Base-by-base conservation (phyloP, 169 alveolate species). In the Plasmodium vivax region DNA sequence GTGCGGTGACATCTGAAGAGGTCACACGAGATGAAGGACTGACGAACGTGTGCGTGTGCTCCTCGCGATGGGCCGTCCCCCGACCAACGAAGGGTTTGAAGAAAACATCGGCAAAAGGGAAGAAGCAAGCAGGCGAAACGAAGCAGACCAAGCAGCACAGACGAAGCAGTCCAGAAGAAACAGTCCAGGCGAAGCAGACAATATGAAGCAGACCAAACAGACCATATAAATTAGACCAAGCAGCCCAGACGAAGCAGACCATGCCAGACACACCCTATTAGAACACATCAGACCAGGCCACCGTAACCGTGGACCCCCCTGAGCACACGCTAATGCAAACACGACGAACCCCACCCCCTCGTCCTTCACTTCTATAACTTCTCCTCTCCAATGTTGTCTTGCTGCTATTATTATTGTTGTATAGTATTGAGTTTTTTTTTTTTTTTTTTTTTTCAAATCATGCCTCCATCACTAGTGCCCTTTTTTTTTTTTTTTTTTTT, bases 1-100 rank as follows among this genome's bases (percentile, higher is more conserved):
- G 99, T 98, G 99, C 51, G 99, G 98, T 82, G 99, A 98, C 84
- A 97, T 98, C 19, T 98, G 85, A 82, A 12, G 16, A 32, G 51
- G 8, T 5, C 74, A 19, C 71, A n/a, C 34, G 1, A 10, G 56
- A 14, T 43, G 58, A 47, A 32, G n/a, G 23, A 74, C 7, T 30
- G 83, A 12, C 83, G 30, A 10, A 30, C n/a, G 43, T 16, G 32
- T 34, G 43, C n/a, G 8, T 5, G 43, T 30, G 83, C 16, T 0
- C 56, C 23, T 30, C n/a, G 10, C 32, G 58, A 10, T 47, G 58
- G 56, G n/a, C n/a, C 16, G 5, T 47, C 58, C 16, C 5, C 12
- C 0, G 45, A 47, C n/a, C n/a, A 47, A 47, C n/a, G 4, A 10
- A 10, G 58, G 58, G 58, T 9, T 9, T 47, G n/a, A 2, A 2